Evolutionary conservation across 164 flowering plant species (phyloP), one percentile per base, ranked within the genome.

Genomic region (Akebia trifoliata): DNA sequence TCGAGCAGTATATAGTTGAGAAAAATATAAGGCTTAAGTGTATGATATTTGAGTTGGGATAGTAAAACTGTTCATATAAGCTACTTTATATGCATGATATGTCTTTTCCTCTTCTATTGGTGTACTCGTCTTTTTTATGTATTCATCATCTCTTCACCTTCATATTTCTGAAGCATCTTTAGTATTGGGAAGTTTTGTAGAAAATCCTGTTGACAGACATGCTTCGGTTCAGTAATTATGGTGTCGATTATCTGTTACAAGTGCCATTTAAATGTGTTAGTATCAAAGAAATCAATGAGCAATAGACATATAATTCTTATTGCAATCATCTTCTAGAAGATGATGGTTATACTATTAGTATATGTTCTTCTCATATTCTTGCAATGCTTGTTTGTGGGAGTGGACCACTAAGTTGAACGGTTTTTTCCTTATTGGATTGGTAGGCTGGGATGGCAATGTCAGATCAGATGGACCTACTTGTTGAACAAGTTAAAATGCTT

Each of bases 401-500:
- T 32, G 26, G 15, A 38, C 24, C 29, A 18, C 1, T 39, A 2
- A 20, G 24, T 26, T 7, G 5, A 40, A 4, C 56, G 4, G n/a
- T 12, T 62, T n/a, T 63, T 50, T 49, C 66, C 17, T 14, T 17
- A 6, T 58, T 50, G 48, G 47, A 55, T 21, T 44, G n/a, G 24
- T 63, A 93, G 99, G 82, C 64, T 59, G 95, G 70, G 53, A 72
- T 84, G 68, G 67, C 88, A 43, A 68, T 64, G 70, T 72, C 96
- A 24, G 99, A 94, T 76, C 80, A 90, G 73, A 78, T 89, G 84
- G 99, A 94, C 63, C 91, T 94, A 52, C 81, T 90, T 57, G 86
- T 79, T 59, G 99, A 94, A 75, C 99, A 94, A 73, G 94, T 91
- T 15, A 94, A 94, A 77, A 90, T 94, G 96, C 96, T 94, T 70